Evolutionary conservation across 441 rosid genomes (phyloP).

Genomic region (Euphorbia celastroides): DNA sequence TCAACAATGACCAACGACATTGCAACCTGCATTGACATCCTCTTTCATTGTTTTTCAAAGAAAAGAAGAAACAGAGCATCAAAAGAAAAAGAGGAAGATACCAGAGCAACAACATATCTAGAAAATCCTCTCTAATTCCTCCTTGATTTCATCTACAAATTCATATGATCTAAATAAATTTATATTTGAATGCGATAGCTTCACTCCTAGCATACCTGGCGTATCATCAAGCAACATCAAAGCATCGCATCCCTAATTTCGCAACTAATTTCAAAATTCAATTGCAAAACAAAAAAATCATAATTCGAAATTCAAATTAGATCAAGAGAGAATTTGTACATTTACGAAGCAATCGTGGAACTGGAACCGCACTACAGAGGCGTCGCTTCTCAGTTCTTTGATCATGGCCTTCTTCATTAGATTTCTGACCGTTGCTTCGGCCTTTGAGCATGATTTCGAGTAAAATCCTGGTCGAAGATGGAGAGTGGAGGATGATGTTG

Average conservation of each 20-base stretch:
- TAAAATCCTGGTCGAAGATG: too few relatives aligned
- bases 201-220: constrained; percentile 75
- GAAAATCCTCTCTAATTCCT: too few relatives aligned
- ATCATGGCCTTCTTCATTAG: constrained; percentile 51
- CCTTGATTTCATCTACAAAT: too few relatives aligned
- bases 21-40: too few relatives aligned
- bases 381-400: constrained; percentile 69
- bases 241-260: constrained; percentile 87
- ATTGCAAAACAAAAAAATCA: neutral
- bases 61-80: too few relatives aligned
- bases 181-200: constrained; percentile 74
- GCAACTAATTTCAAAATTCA: neutral
- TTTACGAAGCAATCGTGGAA: constrained; percentile 96
- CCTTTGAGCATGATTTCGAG: constrained; percentile 17
- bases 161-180: constrained; percentile 75
- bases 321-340: constrained; percentile 30
- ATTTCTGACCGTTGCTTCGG: constrained; percentile 56
- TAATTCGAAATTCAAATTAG: neutral
- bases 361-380: constrained; percentile 94
- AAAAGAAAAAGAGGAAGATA: too few relatives aligned
- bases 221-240: constrained; percentile 91
- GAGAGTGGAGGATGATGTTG: too few relatives aligned
- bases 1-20: too few relatives aligned
- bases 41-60: too few relatives aligned
- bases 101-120: too few relatives aligned